Base-by-base conservation (phyloP, 768 basidiomycete genomes). In the Fomitopsis serialis region DNA sequence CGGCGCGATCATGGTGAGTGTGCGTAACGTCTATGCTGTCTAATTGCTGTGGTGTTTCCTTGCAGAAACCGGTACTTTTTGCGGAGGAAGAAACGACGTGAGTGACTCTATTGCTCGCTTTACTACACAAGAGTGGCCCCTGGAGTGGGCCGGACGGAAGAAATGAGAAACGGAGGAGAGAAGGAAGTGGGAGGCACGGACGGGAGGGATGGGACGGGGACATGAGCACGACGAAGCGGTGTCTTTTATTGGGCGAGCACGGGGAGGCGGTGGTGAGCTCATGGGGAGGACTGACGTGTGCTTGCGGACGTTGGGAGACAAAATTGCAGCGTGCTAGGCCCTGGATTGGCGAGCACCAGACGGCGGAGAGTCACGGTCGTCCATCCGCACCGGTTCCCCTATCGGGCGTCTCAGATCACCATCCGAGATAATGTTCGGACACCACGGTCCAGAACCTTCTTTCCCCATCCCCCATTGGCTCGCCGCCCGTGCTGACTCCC, bases 1-100 rank as follows among this genome's bases (percentile, higher is more conserved):
- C 3, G 56, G 54, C 8, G 56, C 35, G 50, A 58, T 45, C 59
- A 58, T 58, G 46, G 22, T 47, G 43, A 17, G 23, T 53, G 19
- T 32, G 43, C 7, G 32, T 32, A 22, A 27, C 19, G 37, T 15
- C 19, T 40, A 15, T 7, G 19, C 15, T 17, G 37, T 8, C 15
- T 5, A 7, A 40, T 15, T 40, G 19, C 37, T 6, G 29, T 32
- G 29, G 6, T 32, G 11, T 32, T 49, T 13, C 36, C 11, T 36
- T 35, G 48, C 48, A 36, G 25, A 11, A 25, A 15, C 4, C 10
- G 12, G 8, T 23, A 27, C 22, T 17, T 51, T 23, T 19, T 24
- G 42, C 42, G 27, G 15, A 48, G 48, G 25, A 43, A 25, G 29
- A 24, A 32, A n/a, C n/a, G n/a, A n/a, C n/a, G n/a, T n/a, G n/a